phyloP scores from a whole-genome alignment of 345 rosid genomes.

The Brassica nigra region DNA sequence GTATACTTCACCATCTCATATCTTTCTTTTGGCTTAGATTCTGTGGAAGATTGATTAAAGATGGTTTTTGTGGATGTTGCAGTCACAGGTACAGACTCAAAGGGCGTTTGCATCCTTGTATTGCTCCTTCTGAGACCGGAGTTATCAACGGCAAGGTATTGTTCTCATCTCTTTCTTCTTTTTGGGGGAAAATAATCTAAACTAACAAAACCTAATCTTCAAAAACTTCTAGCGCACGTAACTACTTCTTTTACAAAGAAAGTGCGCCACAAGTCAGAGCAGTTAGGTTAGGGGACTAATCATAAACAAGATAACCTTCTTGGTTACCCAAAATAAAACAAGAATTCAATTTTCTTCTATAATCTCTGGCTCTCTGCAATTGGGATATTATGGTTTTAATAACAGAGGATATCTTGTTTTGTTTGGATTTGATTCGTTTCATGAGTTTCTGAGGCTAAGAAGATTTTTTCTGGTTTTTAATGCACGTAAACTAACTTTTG shows the following conservation, averaged over 20 bases:
- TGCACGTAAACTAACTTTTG: neutral
- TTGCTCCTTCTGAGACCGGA: conserved; percentile 55
- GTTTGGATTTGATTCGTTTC: neutral
- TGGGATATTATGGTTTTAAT: no score
- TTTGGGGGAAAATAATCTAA: neutral
- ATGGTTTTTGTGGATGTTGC: conserved; percentile 32
- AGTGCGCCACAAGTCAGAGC: neutral
- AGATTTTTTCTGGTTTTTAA: neutral
- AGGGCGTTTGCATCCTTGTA: conserved; percentile 87
- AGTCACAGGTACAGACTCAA: conserved; percentile 81
- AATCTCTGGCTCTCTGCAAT: no score
- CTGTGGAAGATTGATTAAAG: neutral
- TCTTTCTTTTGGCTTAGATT: neutral
- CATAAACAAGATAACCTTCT: neutral
- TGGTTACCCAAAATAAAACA: neutral
- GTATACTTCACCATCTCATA: conserved; percentile 35
- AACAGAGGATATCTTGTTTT: neutral
- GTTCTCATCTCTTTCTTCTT: neutral
- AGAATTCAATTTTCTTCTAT: no score
- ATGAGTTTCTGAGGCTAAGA: neutral
- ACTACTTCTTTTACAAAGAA: neutral
- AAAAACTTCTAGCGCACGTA: neutral
- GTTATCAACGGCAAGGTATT: conserved; percentile 58
- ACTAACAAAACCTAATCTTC: neutral
- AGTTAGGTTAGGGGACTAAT: neutral